Evolutionary conservation across 495 filamentous ascomycete genomes (phyloP), one percentile per base, ranked within the genome.

Genomic region (Haplographium delicatum): DNA sequence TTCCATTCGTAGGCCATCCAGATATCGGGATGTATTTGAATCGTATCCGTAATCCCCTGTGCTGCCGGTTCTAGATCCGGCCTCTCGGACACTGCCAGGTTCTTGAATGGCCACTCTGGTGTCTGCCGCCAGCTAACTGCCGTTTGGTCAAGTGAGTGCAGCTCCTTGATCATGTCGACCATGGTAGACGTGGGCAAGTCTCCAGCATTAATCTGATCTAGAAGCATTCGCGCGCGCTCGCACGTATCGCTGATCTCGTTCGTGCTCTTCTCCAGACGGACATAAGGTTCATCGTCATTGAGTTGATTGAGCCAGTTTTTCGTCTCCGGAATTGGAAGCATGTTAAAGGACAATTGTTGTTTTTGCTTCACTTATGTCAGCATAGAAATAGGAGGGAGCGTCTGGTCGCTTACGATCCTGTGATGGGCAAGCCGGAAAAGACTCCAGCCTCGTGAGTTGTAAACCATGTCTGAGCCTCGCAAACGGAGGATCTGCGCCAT

Each of bases 1-100:
- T 64, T 76, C 71, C 75, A 62, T 65, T 67, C 57, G 52, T 72
- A 58, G 61, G 64, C 56, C 28, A 60, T 63, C 64, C 65, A 66
- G 22, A 66, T 46, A 53, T 68, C 65, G 1, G 54, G 37, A 43
- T 66, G 65, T 9, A 68, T 48, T 44, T 66, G 58, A 20, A 68
- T 47, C n/a, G n/a, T n/a, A n/a, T n/a, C n/a, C n/a, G 57, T 51
- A 16, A 52, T 50, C 19, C 35, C 43, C 31, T n/a, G 34, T 38
- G 44, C 45, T 6, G 37, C 45, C 24, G 23, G 45, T 30, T 43
- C 39, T 24, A 59, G 54, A 33, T 44, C 44, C 20, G 50, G 46
- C 26, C 57, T 43, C 3, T 65, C 60, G n/a, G 60, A 59, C 5
- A 57, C 33, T 16, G 41, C 19, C 25, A 64, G 13, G 13, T 46